Conservation (phyloP, 768 basidiomycete genomes). For the Leccinellum rugosiceps region DNA sequence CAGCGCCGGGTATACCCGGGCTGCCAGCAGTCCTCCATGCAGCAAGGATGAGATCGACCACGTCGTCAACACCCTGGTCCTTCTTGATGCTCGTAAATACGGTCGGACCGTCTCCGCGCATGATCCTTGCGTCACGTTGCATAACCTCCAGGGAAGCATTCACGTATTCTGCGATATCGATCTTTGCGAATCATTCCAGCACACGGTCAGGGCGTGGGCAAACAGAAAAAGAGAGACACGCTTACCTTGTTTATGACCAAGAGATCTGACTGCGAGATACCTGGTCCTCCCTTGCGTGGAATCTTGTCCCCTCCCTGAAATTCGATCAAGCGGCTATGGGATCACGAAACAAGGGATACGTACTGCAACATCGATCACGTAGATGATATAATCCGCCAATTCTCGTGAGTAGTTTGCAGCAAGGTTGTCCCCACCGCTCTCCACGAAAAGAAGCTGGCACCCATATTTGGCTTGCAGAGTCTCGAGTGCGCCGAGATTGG, state of each 20-base stretch:
- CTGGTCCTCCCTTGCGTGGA: conserved; percentile 96
- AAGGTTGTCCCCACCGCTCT: conserved; percentile 95
- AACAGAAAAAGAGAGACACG: background rate
- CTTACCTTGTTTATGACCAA: conserved; percentile 91
- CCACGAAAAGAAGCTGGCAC: conserved; percentile 90
- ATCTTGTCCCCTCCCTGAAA: conserved; percentile 94
- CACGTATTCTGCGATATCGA: conserved; percentile 89
- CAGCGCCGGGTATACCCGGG: conserved; percentile 54
- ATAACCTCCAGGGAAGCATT: conserved; percentile 93
- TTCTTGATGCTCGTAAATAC: conserved; percentile 85
- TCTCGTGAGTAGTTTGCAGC: conserved; percentile 97
- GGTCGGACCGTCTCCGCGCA: conserved; percentile 95
- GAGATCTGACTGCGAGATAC: conserved; percentile 94
- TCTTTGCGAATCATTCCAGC: conserved; percentile 45
- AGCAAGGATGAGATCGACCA: conserved; percentile 75
- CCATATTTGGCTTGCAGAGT: conserved; percentile 87
- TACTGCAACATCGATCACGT: conserved; percentile 85
- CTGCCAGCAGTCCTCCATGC: conserved; percentile 87
- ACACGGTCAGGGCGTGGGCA: background rate
- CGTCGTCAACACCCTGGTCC: conserved; percentile 73
- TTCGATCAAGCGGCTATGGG: conserved; percentile 1
- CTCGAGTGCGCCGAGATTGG: conserved; percentile 95
- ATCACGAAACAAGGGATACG: conserved; percentile 19
- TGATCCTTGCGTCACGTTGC: conserved; percentile 87
- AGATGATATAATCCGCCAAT: conserved; percentile 96